Evolutionary conservation across 768 basidiomycete genomes (phyloP), one percentile per base, ranked within the genome.

Genomic region (Rhodotorula paludigena): DNA sequence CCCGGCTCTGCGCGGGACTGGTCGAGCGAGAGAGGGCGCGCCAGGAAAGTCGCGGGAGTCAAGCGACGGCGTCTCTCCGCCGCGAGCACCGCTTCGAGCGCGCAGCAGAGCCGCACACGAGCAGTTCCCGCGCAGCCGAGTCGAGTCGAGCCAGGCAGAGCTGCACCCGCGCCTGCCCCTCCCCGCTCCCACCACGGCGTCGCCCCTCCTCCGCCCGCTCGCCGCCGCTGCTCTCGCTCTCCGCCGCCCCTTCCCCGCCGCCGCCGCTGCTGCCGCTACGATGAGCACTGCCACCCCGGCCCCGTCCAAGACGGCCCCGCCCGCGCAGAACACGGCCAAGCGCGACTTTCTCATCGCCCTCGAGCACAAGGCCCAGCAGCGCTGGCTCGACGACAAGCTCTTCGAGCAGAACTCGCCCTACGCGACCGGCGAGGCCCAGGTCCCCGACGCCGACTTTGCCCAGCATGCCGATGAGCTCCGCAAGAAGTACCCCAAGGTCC

Each of bases 401-500:
- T 99, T 99, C 78, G 88, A 98, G 78, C 84, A 87, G 76, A 82
- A 88, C 73, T 87, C 93, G 42, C 94, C 96, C 2, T 79, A 86
- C 28, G 78, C 81, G 20, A 84, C 85, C 57, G 85, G 89, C 51
- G 73, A 78, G 47, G 62, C 66, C 15, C 38, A 42, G 18, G 38
- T 79, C 77, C 72, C 79, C 75, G 54, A 67, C 80, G 63, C 85
- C 85, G 65, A 83, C 89, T 57, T 84, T 86, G 18, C 57, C 25
- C 35, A 57, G 45, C 35, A 61, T 30, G 81, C 81, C 25, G 81
- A 82, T 30, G 82, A 93, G 76, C 80, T 94, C 75, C 82, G 83
- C 69, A 82, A 87, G 75, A 85, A 86, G 79, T 85, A 86, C 78
- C 93, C 93, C 28, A 98, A 97, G 81, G 98, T 93, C 91, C 89